Base-by-base conservation (phyloP, 2,329 filamentous ascomycete species). In the Paraconiothyrium sp. region DNA sequence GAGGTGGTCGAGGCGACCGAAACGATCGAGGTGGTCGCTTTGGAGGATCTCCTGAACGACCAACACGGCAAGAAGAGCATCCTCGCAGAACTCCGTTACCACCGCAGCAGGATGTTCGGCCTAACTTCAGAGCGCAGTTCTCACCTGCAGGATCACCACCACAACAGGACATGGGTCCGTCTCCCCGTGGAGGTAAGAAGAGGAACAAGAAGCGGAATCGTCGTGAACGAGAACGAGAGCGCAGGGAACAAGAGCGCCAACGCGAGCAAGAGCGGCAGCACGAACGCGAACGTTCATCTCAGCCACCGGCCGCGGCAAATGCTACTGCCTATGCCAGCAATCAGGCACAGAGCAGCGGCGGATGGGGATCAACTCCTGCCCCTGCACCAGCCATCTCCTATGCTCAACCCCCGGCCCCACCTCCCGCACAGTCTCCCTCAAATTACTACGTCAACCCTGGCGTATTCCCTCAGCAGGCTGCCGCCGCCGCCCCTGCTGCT, bases 391-490 rank as follows among this genome's bases (percentile, higher is more conserved):
- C 70, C 16, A 57, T 60, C 51, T 58, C 63, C 4, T 66, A 65
- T 49, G 62, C 61, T 27, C 63, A 66, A 24, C 58, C 66, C 37
- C 54, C 69, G 41, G 52, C 67, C 56, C 55, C 59, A 39, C 22
- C 61, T 43, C 59, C 61, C 13, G 54, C 64, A 13, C 52, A 65
- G 10, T 67, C 74, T 3, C 64, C 70, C 10, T 72, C 72, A 4
- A 65, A 73, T 9, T 78, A 73, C n/a, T 78, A 76, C 61, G 67
- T 73, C 44, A 78, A 78, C 54, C 75, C 76, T 20, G 65, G 68
- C 9, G 75, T 73, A 63, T 76, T 67, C 58, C 65, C 64, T 51
- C 58, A 65, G 32, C 70, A 70, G 35, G 49, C 61, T 20, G 50
- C 55, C 2, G 22, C 55, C 24, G 35, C 59, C 47, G 60, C 63